Base-by-base conservation (phyloP, 2,329 filamentous ascomycete genomes). In the Allantophomopsis lycopodina region DNA sequence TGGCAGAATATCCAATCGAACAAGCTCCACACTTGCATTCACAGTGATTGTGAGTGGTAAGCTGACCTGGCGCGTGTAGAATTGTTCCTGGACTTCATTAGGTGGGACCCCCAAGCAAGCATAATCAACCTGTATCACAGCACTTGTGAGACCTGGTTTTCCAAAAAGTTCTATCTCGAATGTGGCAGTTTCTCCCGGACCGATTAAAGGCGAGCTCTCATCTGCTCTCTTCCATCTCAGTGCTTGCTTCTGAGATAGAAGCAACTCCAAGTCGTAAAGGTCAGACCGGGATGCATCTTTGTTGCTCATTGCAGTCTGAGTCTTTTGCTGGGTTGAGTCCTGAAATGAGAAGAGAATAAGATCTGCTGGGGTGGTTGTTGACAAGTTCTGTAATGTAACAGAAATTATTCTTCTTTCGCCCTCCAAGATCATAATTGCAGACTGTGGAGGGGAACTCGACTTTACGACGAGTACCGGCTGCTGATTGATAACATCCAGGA, bases 371-470 rank as follows among this genome's bases (percentile, higher is more conserved):
- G 81, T 87, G 1, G 68, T 63, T 6, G 55, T 48, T 1, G 86
- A 91, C 7, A 76, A 65, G 48, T 98, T 98, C 48, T 82, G 73
- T 12, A 96, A 63, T 0, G 82, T 88, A 13, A 95, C 70, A 0
- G 74, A 79, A 53, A 96, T 93, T 1, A 66, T 65, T 49, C 78
- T 79, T 16, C 72, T 73, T 59, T 98, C 89, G 34, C 91, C 91
- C 61, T 96, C 89, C 5, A 98, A 67, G 10, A 98, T 71, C 87
- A 94, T 95, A 30, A 94, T 65, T 8, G 86, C 83, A 16, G 83
- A 84, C 52, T 95, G 88, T 0, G 82, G 75, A 1, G 95, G 68
- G 11, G 81, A 85, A 3, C 80, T 82, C 7, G 79, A 79, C 52
- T 83, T 80, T 15, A 95, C 70, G 3, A 78, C 63, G 3, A 96